Evolutionary conservation across 345 rosid species (phyloP), one percentile per base, ranked within the genome.

Genomic region (Diplotaxis tenuifolia): DNA sequence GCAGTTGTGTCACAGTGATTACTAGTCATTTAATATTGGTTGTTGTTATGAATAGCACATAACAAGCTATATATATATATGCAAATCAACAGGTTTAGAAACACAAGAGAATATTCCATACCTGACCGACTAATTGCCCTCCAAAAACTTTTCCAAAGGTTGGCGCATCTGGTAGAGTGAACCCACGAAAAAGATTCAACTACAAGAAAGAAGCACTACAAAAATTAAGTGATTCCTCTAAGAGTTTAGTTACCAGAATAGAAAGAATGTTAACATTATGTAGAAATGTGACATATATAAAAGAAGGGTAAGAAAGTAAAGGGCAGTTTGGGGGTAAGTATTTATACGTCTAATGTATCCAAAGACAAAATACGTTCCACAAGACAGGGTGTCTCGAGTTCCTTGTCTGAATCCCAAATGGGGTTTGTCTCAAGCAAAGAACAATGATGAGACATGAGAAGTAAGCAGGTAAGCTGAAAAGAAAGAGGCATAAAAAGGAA

Each of bases 91-190:
- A 49, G 57, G 27, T 36, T 23, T n/a, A 47, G 18, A 22, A 15
- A 5, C 11, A 2, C 21, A 45, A 29, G 49, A 14, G 27, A 45
- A 67, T 31, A 5, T 50, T 6, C 14, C 70, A 66, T 81, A 76
- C 97, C 97, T 94, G 99, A 65, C 96, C 99, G 66, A 86, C 78
- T 25, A 95, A 84, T 76, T 95, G 96, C 68, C 99, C 97, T 52
- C 99, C 99, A 73, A 82, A 95, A 57, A 92, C 96, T 77, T 88
- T 92, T 22, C 96, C 97, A 73, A 86, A 95, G 56, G 76, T 83
- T 50, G 96, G 96, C 72, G 97, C 97, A 70, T 87, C 85, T 6
- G 96, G 91, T 78, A 86, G 74, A 31, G 97, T 89, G 72, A 90
- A 77, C 16, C 96, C 99, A 45, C 68, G 90, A 82, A 92, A 95